Base-by-base conservation (phyloP, 2,329 filamentous ascomycete species). In the Ilyonectria robusta region DNA sequence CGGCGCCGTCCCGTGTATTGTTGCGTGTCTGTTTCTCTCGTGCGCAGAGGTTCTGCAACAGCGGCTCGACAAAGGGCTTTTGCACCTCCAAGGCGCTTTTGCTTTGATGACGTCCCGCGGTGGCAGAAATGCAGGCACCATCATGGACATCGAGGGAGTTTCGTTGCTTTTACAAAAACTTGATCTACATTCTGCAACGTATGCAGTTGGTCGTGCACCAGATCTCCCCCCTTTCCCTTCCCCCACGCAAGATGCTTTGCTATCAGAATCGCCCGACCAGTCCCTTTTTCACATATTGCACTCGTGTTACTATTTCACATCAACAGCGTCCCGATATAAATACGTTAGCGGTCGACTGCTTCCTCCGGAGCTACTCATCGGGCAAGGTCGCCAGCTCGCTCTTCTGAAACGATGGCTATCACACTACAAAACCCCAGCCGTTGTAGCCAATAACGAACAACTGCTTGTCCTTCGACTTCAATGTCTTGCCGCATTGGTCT, bases 101-200 rank as follows among this genome's bases (percentile, higher is more conserved):
- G 35, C 68, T 1, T 44, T 74, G 0, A 62, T 74, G 63, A 35
- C 51, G n/a, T 71, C 71, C 6, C 44, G 21, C 8, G 13, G 50
- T 0, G 35, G 57, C 7, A 26, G 62, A 6, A 56, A 55, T 2
- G 3, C 46, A 7, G 2, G 35, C 0, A 8, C 48, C 0, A 44
- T 40, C 4, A 21, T 67, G 0, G 68, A 72, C 31, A 63, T 50
- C 0, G 40, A 62, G 17, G 47, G 62, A 13, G 31, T 74, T 1
- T 66, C 68, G 0, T 51, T 71, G 4, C 37, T 73, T 0, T 40
- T 73, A 1, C 59, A 67, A 4, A 74, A 74, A 3, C 63, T 74
- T 4, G 72, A 74, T 10, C 62, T 74, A 0, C 71, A 74, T 46
- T 51, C 69, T 1, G 70, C 72, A 2, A 74, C 72, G 2, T 74